These are phyloP conservation scores for Cladosporium sp. DNA, from an alignment of 2,329 filamentous ascomycete genomes.

Conservation along the genomic window DNA sequence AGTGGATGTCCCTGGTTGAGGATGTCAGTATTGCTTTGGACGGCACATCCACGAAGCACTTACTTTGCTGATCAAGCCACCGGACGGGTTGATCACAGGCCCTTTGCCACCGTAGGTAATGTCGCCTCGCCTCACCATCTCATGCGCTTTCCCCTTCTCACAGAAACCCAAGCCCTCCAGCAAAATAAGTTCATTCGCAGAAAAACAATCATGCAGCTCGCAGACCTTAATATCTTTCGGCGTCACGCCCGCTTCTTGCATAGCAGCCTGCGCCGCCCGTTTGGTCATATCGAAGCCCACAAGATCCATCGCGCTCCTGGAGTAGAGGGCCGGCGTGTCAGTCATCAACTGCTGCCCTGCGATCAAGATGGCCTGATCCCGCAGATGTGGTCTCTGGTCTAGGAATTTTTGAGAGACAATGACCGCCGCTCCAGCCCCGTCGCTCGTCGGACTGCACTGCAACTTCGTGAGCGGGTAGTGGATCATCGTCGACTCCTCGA, in stretches of 20 bases:
- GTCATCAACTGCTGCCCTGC: slow-evolving; percentile 83
- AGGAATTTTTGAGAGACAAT: slow-evolving; percentile 87
- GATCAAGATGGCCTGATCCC: slow-evolving; percentile 74
- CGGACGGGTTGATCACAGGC: slow-evolving; percentile 82
- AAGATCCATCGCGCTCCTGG: slow-evolving; percentile 72
- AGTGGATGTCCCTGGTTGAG: slow-evolving; percentile 65
- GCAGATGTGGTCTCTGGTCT: slow-evolving; percentile 72
- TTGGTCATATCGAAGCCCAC: slow-evolving; percentile 82
- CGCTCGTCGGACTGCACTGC: slow-evolving; percentile 96
- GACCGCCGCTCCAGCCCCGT: slow-evolving; percentile 82
- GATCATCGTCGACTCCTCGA: slow-evolving; percentile 69
- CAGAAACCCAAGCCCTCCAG: slow-evolving; percentile 78
- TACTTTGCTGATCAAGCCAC: slow-evolving; percentile 81
- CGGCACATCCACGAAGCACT: not conserved
- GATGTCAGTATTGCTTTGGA: not conserved
- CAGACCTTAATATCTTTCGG: slow-evolving; percentile 71
- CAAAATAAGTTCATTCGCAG: slow-evolving; percentile 84
- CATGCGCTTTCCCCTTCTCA: slow-evolving; percentile 76
- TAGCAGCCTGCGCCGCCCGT: slow-evolving; percentile 60
- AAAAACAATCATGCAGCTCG: slow-evolving; percentile 96
- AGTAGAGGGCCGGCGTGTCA: slow-evolving; percentile 74
- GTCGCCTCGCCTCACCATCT: slow-evolving; percentile 77
- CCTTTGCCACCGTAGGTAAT: slow-evolving; percentile 81
- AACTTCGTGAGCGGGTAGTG: slow-evolving; percentile 86
- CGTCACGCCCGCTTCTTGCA: slow-evolving; percentile 62